Evolutionary conservation across 306 rosid species (phyloP), one percentile per base, ranked within the genome.

Genomic region (Casuarina glauca): DNA sequence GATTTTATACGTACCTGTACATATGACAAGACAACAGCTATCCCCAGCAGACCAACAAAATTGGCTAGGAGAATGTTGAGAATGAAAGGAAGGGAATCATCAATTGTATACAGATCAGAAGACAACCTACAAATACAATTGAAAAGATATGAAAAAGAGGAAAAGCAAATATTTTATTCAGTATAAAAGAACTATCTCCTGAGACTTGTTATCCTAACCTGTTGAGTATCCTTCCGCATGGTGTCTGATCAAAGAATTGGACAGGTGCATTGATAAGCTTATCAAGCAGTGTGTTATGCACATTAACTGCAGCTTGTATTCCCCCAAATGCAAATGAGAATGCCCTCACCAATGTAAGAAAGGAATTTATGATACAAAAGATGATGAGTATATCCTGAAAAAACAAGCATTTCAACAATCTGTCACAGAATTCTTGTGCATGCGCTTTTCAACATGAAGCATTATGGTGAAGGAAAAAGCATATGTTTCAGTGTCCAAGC

Each of bases 281-380:
- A 76, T 72, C 76, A 73, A 94, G 91, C 75, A 94, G 83, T 45
- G 82, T 83, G 79, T 89, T 80, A 83, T 94, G 98, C 70, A 94
- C 95, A 87, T 90, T 90, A 74, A 78, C 87, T 77, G 98, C 97
- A 70, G 97, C 95, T 90, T 74, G 84, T 78, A 94, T 87, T 75
- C 98, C 98, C 46, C 98, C 98, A 82, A 88, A 89, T 63, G 98
- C 98, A 85, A 94, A 94, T 83, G 93, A 89, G 90, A 94, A 94
- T 42, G 98, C 95, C 80, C 98, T 94, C 89, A 87, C 85, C 90
- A 94, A 80, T 68, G 98, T 94, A 83, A 94, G 87, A 85, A 86
- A 69, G 75, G 98, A 92, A 86, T 94, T 94, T 83, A 84, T 58
- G 73, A 88, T 41, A 77, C 97, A 92, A 84, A 94, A 94, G 82